Percentiles rank a stretch among this genome's conserved stretches.
phyloP scores from a whole-genome alignment of 2,329 filamentous ascomycete genomes.

The Aureobasidium sp. region DNA sequence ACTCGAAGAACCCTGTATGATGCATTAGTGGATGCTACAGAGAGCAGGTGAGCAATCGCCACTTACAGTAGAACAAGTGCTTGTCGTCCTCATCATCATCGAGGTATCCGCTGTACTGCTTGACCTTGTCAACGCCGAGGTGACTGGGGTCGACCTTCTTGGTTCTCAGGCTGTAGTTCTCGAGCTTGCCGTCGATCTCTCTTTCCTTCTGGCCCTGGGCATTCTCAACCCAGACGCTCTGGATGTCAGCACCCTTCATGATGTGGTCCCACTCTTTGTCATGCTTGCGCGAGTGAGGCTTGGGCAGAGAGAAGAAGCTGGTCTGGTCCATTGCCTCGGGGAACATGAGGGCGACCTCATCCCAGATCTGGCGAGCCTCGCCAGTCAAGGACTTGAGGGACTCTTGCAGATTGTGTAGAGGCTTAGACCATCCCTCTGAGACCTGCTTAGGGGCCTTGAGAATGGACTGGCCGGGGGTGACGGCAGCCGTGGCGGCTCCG shows the following conservation, averaged over 20 bases:
- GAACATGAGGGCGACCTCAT: conserved; percentile 76
- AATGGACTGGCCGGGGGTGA: conserved; percentile 56
- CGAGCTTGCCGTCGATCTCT: conserved; percentile 74
- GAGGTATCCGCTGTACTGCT: conserved; percentile 97
- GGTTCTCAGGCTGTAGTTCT: conserved; percentile 78
- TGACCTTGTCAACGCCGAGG: conserved; percentile 83
- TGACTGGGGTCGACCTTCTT: conserved; percentile 83
- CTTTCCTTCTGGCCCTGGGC: conserved; percentile 70
- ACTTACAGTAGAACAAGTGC: conserved; percentile 96
- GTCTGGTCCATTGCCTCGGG: conserved; percentile 65
- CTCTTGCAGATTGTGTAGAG: conserved; percentile 55
- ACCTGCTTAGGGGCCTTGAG: conserved; percentile 55
- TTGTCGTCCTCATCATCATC: conserved; percentile 96
- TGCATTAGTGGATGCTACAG: neutral
- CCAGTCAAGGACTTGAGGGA: conserved; percentile 51
- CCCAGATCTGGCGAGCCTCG: conserved; percentile 79
- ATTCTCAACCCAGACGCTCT: conserved; percentile 71
- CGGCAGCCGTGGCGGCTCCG: conserved; percentile 69
- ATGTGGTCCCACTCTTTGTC: conserved; percentile 87
- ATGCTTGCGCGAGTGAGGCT: conserved; percentile 71
- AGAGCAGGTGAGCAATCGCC: neutral
- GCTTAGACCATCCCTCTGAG: conserved; percentile 44
- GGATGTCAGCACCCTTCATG: conserved; percentile 75
- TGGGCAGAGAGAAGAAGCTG: conserved; percentile 67
- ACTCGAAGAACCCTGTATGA: conserved; percentile 90